These are phyloP conservation scores for Bipolaris zeicola DNA, from an alignment of 2,329 filamentous ascomycete genomes.

Conservation along the genomic window DNA sequence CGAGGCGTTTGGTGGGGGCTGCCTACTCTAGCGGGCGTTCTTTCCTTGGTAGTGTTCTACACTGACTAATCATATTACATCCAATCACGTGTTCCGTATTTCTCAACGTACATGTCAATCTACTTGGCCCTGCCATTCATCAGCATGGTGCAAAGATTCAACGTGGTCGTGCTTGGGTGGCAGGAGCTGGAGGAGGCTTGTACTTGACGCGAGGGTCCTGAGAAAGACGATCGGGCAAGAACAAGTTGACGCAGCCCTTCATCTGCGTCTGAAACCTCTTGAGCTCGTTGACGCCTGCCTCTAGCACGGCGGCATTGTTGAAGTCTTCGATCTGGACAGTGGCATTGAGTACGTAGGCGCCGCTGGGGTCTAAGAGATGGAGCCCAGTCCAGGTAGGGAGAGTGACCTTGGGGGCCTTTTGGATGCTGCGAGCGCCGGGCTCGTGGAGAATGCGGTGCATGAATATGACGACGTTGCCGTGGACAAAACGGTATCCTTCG, in stretches of 20 bases:
- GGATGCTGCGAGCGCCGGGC: constrained; percentile 47
- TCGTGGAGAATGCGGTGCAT: constrained; percentile 61
- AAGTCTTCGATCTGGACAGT: constrained; percentile 63
- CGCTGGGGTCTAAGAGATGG: constrained; percentile 60
- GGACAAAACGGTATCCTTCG: constrained; percentile 63
- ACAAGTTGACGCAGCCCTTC: constrained; percentile 62
- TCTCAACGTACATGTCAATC: not conserved
- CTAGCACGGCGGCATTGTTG: constrained; percentile 60
- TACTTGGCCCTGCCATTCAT: not conserved
- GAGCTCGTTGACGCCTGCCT: constrained; percentile 61
- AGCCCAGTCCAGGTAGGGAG: constrained; percentile 55
- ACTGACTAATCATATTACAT: not conserved
- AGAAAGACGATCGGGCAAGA: constrained; percentile 62
- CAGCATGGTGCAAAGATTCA: constrained; percentile 14
- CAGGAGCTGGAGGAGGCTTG: constrained; percentile 27
- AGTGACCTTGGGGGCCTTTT: constrained; percentile 39
- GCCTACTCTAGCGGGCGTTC: no score
- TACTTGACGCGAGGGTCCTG: constrained; percentile 66
- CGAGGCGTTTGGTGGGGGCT: no score
- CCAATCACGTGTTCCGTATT: not conserved
- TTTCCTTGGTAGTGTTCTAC: no score
- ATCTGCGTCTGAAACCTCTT: constrained; percentile 60
- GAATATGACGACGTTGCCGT: constrained; percentile 62
- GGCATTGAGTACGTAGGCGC: constrained; percentile 64
- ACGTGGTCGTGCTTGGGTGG: constrained; percentile 21